Percentiles rank a stretch among this genome's conserved stretches.
These are phyloP conservation scores for Hordeum marinum DNA, from an alignment of 176 grass and related monocot species.

Conservation along the genomic window DNA sequence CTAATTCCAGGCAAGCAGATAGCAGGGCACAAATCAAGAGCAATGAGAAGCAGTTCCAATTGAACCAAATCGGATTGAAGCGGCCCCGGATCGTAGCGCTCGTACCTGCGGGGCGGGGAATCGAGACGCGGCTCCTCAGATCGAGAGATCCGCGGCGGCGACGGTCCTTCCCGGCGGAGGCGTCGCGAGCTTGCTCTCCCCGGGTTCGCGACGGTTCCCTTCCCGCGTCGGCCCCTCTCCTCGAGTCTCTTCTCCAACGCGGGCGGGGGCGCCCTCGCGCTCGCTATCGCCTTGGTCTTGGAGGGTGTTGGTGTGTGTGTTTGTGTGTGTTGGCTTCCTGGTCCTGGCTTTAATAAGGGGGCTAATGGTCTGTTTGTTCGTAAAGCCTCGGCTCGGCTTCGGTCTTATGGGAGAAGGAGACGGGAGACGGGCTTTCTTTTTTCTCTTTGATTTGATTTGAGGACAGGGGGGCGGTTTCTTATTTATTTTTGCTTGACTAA, in stretches of 20 bases:
- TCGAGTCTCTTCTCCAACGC: neutral
- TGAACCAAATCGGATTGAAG: conserved; percentile 4
- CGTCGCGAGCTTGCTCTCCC: neutral
- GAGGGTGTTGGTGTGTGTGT: conserved; percentile 26
- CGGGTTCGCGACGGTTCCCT: neutral
- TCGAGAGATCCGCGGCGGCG: conserved; percentile 68
- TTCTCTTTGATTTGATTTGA: no score
- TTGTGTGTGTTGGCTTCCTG: neutral
- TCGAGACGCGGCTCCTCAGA: conserved; percentile 44
- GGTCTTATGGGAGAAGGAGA: conserved; percentile 30
- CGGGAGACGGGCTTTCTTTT: neutral
- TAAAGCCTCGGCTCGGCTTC: conserved; percentile 42
- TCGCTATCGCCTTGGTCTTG: conserved; percentile 29
- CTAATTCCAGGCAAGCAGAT: conserved; percentile 31
- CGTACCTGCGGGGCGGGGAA: conserved; percentile 27
- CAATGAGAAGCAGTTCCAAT: conserved; percentile 43
- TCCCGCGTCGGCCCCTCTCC: neutral
- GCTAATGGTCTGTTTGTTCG: conserved; percentile 27
- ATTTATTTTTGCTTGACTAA: no score
- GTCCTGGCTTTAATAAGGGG: neutral
- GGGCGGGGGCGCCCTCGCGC: conserved; percentile 5
- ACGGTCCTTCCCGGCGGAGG: neutral
- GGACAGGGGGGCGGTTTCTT: no score
- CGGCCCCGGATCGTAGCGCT: neutral
- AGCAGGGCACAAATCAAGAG: neutral